Conservation (phyloP, 192 early-diverging fungal genomes). For the Paraglomus brasilianum region DNA sequence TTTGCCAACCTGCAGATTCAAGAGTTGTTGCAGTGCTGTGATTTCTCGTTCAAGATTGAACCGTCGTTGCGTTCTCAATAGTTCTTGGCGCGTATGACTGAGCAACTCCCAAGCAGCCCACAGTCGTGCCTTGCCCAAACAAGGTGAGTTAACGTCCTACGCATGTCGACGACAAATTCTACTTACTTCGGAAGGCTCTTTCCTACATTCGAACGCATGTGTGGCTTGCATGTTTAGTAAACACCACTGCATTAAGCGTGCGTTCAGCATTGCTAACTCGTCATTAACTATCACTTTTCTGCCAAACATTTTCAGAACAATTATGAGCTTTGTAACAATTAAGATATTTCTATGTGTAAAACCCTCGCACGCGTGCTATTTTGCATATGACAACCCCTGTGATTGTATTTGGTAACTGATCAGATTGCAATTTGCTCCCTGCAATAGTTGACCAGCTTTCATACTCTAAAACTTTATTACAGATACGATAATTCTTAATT, state of each 20-base stretch:
- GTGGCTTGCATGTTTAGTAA: conserved; percentile 17
- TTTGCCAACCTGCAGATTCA: not conserved
- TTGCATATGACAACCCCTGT: no score
- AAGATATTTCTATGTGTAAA: no score
- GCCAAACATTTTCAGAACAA: no score
- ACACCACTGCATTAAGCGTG: conserved; percentile 28
- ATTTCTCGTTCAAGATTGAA: conserved; percentile 22
- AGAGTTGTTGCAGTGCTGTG: not conserved
- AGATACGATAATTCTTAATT: no score
- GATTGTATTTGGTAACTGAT: no score
- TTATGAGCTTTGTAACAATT: no score
- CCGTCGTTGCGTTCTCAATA: not conserved
- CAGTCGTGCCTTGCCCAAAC: not conserved
- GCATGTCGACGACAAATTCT: not conserved
- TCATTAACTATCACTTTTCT: not conserved
- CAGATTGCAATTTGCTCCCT: no score
- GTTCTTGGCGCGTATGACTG: conserved; percentile 13
- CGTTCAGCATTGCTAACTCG: conserved; percentile 25
- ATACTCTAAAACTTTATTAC: no score
- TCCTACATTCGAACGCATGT: conserved; percentile 19
- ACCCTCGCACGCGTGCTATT: no score
- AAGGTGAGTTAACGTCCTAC: no score
- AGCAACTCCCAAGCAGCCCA: conserved; percentile 25
- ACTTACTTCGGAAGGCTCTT: conserved; percentile 20
- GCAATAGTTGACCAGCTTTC: no score